These are phyloP conservation scores for Venturiaceae sp. DNA, from an alignment of 2,329 filamentous ascomycete species.

Conservation along the genomic window DNA sequence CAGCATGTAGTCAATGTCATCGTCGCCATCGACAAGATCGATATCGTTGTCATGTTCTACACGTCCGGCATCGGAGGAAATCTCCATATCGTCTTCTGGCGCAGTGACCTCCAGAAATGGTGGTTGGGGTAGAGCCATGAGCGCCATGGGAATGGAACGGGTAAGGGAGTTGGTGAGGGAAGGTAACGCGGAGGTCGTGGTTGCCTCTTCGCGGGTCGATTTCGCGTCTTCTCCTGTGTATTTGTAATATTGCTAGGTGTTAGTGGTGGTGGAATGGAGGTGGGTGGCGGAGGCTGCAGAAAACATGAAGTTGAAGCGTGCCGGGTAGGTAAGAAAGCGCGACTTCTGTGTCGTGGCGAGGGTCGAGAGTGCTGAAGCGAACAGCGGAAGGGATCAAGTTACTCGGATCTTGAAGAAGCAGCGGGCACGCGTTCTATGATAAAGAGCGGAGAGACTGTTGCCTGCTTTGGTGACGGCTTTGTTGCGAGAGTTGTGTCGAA, in stretches of 20 bases:
- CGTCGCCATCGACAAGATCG: slow-evolving; percentile 31
- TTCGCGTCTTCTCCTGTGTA: background rate
- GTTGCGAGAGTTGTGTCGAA: background rate
- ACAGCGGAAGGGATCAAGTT: background rate
- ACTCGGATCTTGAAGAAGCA: background rate
- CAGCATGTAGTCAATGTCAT: slow-evolving; percentile 47
- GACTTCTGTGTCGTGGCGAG: background rate
- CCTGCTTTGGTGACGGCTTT: background rate
- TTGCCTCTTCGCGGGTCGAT: background rate
- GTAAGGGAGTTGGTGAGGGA: slow-evolving; percentile 8
- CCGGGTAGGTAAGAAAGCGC: background rate
- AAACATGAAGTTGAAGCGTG: slow-evolving; percentile 2
- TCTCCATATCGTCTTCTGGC: slow-evolving; percentile 45
- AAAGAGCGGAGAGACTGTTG: background rate
- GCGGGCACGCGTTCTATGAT: background rate
- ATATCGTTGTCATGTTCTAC: slow-evolving; percentile 47
- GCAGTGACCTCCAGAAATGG: slow-evolving; percentile 21
- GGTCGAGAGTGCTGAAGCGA: background rate
- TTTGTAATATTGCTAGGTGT: background rate
- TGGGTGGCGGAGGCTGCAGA: background rate
- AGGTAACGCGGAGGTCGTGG: background rate
- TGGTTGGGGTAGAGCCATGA: background rate
- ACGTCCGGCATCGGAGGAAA: slow-evolving; percentile 37
- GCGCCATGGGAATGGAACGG: background rate
- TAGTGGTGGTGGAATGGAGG: background rate